These are phyloP conservation scores for Blastobotrys illinoisensis DNA, from an alignment of 1,139 yeast genomes.

Conservation along the genomic window DNA sequence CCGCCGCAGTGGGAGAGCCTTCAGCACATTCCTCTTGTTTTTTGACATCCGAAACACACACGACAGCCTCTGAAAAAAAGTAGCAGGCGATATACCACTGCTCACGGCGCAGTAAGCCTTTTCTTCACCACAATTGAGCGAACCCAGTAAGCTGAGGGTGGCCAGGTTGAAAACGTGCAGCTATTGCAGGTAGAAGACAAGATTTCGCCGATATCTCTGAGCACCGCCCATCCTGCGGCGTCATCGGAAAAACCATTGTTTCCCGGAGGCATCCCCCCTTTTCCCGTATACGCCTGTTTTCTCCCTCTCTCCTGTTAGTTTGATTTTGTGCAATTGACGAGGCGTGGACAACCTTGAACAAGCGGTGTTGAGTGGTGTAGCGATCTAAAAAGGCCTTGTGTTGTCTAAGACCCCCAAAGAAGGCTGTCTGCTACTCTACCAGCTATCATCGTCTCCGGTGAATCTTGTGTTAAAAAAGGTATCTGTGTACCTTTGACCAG, in stretches of 20 bases:
- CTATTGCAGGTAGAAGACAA: neutral
- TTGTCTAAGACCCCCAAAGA: neutral
- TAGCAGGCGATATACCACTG: neutral
- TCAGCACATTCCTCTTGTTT: neutral
- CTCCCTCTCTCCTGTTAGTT: neutral
- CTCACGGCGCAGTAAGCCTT: too few relatives aligned
- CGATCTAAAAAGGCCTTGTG: neutral
- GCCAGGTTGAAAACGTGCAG: neutral
- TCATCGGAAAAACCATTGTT: neutral
- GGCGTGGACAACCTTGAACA: neutral
- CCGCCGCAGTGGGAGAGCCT: neutral
- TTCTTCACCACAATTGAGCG: neutral
- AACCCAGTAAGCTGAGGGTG: neutral
- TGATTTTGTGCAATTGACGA: neutral
- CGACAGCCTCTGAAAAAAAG: neutral
- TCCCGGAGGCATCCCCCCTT: neutral
- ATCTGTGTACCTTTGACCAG: neutral
- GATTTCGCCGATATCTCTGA: neutral
- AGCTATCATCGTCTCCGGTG: neutral
- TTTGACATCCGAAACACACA: neutral
- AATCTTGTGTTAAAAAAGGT: neutral
- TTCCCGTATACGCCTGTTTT: neutral
- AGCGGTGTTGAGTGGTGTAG: neutral
- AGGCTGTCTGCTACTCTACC: neutral
- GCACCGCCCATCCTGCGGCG: neutral